Percentiles rank a stretch among this genome's conserved stretches.
Conservation (phyloP, 1,139 yeast genomes). For the Taphrina sp. region DNA sequence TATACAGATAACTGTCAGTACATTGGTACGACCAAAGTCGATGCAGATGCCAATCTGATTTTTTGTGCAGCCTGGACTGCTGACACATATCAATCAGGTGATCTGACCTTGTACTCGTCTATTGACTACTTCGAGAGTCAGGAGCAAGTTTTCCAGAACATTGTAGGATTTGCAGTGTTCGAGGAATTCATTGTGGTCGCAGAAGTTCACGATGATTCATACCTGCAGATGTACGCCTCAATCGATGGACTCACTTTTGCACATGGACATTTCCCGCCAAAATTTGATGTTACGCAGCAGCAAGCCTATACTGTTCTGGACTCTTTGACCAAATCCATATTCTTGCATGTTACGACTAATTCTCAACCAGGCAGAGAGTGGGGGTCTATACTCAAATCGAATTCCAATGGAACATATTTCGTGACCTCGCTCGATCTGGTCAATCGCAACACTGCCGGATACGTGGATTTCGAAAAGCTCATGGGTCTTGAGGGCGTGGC, state of each 20-base stretch:
- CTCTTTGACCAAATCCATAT: slow-evolving; percentile 68
- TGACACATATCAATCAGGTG: slow-evolving; percentile 2
- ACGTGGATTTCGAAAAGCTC: slow-evolving; percentile 83
- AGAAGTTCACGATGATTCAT: slow-evolving; percentile 43
- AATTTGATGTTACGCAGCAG: slow-evolving; percentile 59
- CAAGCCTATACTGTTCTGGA: slow-evolving; percentile 85
- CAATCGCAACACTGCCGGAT: slow-evolving; percentile 70
- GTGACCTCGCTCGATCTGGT: slow-evolving; percentile 70
- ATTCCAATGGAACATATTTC: slow-evolving; percentile 93
- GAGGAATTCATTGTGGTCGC: slow-evolving; percentile 75
- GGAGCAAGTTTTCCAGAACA: slow-evolving; percentile 50
- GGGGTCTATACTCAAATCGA: slow-evolving; percentile 85
- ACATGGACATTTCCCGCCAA: slow-evolving; percentile 72
- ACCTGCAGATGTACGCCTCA: slow-evolving; percentile 67
- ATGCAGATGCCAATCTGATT: slow-evolving; percentile 53
- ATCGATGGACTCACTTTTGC: slow-evolving; percentile 81
- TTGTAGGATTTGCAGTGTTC: slow-evolving; percentile 65
- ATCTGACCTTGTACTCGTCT: slow-evolving; percentile 51
- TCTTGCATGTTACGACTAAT: slow-evolving; percentile 77
- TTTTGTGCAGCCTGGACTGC: slow-evolving; percentile 55
- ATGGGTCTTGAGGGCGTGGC: slow-evolving; percentile 87
- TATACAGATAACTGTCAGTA: slow-evolving; percentile 60
- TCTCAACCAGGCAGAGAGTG: slow-evolving; percentile 55
- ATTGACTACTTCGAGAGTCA: slow-evolving; percentile 53
- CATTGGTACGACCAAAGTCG: slow-evolving; percentile 53